A percentile compares a stretch with the other conserved stretches of the same genome.
Conservation (phyloP, 2,329 filamentous ascomycete species). For the Fusarium dimerum region DNA sequence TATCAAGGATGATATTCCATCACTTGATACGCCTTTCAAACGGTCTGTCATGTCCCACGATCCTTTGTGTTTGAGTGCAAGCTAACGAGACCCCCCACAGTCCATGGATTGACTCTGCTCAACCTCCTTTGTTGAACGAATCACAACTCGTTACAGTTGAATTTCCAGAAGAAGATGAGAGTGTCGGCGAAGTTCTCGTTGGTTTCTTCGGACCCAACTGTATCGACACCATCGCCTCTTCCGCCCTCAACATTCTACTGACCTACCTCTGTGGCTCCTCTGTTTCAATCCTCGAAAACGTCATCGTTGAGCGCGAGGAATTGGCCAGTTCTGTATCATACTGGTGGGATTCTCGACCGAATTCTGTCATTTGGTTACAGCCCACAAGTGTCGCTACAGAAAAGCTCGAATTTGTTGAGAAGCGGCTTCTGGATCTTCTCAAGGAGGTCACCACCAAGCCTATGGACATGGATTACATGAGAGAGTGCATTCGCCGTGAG, state of each 20-base stretch:
- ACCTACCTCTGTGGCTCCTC: conserved; percentile 92
- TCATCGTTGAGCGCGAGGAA: conserved; percentile 89
- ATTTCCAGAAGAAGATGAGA: conserved; percentile 96
- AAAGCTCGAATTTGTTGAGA: conserved; percentile 80
- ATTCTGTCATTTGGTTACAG: conserved; percentile 82
- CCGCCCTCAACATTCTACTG: conserved; percentile 77
- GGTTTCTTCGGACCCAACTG: conserved; percentile 85
- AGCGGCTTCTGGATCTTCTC: conserved; percentile 81
- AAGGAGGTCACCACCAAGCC: conserved; percentile 77
- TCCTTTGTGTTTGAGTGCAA: background rate
- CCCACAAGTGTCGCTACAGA: conserved; percentile 85
- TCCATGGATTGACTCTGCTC: conserved; percentile 88
- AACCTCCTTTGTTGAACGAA: conserved; percentile 70
- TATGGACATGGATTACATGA: conserved; percentile 87
- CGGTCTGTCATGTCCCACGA: conserved; percentile 40
- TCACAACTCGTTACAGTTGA: conserved; percentile 78
- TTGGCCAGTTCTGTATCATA: conserved; percentile 84
- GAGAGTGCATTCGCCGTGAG: conserved; percentile 82
- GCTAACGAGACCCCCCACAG: conserved; percentile 27
- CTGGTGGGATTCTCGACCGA: conserved; percentile 76
- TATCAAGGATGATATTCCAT: conserved; percentile 79
- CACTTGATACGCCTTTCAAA: conserved; percentile 73
- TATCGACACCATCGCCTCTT: conserved; percentile 65
- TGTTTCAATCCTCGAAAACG: conserved; percentile 87
- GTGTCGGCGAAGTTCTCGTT: conserved; percentile 82